These are phyloP conservation scores for Diaporthe sp. DNA, from an alignment of 2,329 filamentous ascomycete species.

Conservation along the genomic window DNA sequence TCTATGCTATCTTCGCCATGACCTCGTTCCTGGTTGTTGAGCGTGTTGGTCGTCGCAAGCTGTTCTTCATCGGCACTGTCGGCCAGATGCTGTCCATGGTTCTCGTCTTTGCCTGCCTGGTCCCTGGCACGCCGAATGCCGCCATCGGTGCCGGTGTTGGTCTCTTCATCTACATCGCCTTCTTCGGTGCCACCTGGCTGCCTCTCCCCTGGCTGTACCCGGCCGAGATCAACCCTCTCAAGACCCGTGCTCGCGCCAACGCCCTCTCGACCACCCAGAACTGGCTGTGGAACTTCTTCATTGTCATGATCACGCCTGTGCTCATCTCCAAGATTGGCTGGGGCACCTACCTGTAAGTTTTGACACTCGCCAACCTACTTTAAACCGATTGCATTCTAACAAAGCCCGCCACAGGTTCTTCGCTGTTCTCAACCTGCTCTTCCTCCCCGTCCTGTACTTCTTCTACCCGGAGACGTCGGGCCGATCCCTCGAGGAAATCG, in stretches of 20 bases:
- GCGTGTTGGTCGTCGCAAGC: slow-evolving; percentile 60
- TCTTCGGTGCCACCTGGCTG: slow-evolving; percentile 76
- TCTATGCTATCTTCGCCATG: slow-evolving; percentile 71
- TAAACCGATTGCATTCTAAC: too few relatives aligned
- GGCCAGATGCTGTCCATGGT: slow-evolving; percentile 71
- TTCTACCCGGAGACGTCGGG: slow-evolving; percentile 62
- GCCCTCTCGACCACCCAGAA: slow-evolving; percentile 73
- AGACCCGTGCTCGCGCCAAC: slow-evolving; percentile 61
- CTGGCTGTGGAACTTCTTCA: slow-evolving; percentile 66
- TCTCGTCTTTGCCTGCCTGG: slow-evolving; percentile 73
- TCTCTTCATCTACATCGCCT: slow-evolving; percentile 78
- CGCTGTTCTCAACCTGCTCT: slow-evolving; percentile 65
- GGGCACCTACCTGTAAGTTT: slow-evolving; percentile 43
- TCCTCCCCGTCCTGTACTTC: slow-evolving; percentile 66
- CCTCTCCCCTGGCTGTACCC: slow-evolving; percentile 74
- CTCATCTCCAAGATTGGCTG: slow-evolving; percentile 72
- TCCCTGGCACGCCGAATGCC: slow-evolving; percentile 73
- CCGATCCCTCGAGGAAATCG: slow-evolving; percentile 74
- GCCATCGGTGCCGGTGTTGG: slow-evolving; percentile 79
- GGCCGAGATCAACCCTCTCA: slow-evolving; percentile 67
- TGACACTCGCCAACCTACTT: too few relatives aligned
- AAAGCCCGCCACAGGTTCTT: slow-evolving; percentile 55
- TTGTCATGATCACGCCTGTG: slow-evolving; percentile 75
- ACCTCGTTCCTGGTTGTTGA: slow-evolving; percentile 68
- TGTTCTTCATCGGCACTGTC: slow-evolving; percentile 60